A percentile compares a stretch with the other conserved stretches of the same genome.
These are phyloP conservation scores for Magnusiomyces magnusii DNA, from an alignment of 1,139 yeast species.

Conservation along the genomic window DNA sequence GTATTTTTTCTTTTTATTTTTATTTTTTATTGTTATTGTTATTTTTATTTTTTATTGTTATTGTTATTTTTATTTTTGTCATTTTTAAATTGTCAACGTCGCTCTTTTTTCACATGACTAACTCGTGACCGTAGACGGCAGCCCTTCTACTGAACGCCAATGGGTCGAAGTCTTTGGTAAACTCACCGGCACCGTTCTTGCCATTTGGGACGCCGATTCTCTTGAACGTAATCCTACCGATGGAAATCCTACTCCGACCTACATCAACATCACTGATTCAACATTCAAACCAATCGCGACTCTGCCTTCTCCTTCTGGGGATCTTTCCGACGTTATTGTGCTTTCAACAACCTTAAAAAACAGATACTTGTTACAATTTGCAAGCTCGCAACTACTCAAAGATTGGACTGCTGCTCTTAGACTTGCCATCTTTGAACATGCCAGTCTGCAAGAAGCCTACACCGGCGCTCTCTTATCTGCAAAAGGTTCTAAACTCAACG, in stretches of 20 bases:
- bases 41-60: neutral
- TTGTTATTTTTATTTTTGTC: neutral
- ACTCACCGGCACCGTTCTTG: slow-evolving; percentile 80
- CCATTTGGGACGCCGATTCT: slow-evolving; percentile 84
- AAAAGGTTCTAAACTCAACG: slow-evolving; percentile 78
- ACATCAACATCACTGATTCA: slow-evolving; percentile 86
- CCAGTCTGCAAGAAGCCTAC: slow-evolving; percentile 83
- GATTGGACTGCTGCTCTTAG: slow-evolving; percentile 80
- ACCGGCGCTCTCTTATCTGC: slow-evolving; percentile 90
- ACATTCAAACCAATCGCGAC: slow-evolving; percentile 66
- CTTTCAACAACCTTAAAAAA: slow-evolving; percentile 89
- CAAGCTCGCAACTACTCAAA: slow-evolving; percentile 34
- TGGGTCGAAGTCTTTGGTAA: slow-evolving; percentile 96
- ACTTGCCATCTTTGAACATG: slow-evolving; percentile 69
- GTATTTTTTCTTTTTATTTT: slow-evolving; percentile 8
- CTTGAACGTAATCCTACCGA: slow-evolving; percentile 43
- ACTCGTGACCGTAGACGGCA: slow-evolving; percentile 53
- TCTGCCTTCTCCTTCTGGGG: slow-evolving; percentile 56
- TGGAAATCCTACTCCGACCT: slow-evolving; percentile 52
- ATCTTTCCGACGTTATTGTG: slow-evolving; percentile 68
- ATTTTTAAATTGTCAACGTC: no score
- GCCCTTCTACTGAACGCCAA: slow-evolving; percentile 64
- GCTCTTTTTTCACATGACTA: slow-evolving; percentile 1
- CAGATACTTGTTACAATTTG: slow-evolving; percentile 71
- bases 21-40: neutral